Conservation (phyloP, 2,329 filamentous ascomycete species). For the Amesomyces nigricolor region DNA sequence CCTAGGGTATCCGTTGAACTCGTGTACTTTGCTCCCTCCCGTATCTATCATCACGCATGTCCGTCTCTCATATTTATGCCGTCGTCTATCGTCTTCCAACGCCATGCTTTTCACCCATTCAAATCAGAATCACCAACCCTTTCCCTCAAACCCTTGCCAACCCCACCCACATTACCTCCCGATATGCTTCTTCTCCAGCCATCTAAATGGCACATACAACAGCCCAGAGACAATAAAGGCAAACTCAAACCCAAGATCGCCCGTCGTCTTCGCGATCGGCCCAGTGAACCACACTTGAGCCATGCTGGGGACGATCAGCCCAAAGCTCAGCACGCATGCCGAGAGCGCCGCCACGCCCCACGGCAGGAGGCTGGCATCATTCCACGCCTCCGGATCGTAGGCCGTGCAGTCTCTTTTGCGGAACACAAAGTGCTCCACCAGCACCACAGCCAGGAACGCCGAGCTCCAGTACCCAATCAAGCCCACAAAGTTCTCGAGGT, state of each 20-base stretch:
- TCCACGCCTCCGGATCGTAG: constrained; percentile 27
- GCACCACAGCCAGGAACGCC: constrained; percentile 37
- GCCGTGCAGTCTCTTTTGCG: constrained; percentile 19
- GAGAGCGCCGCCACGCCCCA: constrained; percentile 27
- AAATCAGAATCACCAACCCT: not conserved
- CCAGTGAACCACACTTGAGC: constrained; percentile 40
- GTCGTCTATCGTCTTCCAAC: not conserved
- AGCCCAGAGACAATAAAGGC: constrained; percentile 39
- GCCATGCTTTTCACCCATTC: not conserved
- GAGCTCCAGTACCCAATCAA: constrained; percentile 44
- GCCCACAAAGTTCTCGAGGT: constrained; percentile 40
- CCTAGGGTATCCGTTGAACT: constrained; percentile 5
- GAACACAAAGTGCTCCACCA: constrained; percentile 30
- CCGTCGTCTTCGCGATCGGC: constrained; percentile 38
- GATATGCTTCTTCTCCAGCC: constrained; percentile 28
- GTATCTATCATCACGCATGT: not conserved
- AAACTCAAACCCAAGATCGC: constrained; percentile 43
- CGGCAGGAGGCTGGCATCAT: constrained; percentile 25
- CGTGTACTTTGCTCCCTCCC: not conserved
- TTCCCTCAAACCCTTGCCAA: not conserved
- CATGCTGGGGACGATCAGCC: constrained; percentile 37
- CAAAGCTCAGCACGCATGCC: constrained; percentile 23
- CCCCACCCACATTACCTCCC: constrained; percentile 13
- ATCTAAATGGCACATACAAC: constrained; percentile 38
- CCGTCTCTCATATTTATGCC: not conserved